phyloP scores from a whole-genome alignment of 2,329 filamentous ascomycete genomes.

The Arthrobotrys iridis region DNA sequence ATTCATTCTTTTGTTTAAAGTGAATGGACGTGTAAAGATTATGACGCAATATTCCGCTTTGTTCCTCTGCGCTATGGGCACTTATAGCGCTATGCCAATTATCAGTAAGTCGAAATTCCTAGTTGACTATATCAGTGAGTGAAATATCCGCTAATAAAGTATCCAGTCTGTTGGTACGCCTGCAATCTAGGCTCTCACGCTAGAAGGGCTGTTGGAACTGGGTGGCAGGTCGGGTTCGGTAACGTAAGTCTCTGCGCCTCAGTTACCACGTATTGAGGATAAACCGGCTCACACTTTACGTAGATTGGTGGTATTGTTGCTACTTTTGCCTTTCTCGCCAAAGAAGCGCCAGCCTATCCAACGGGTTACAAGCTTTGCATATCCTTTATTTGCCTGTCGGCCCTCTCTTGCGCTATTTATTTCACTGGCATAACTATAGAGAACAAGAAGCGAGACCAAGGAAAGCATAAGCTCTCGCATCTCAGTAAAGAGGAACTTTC shows the following conservation, averaged over 20 bases:
- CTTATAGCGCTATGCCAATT: conserved; percentile 89
- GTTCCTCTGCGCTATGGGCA: conserved; percentile 81
- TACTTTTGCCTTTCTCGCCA: conserved; percentile 74
- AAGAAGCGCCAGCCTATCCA: conserved; percentile 74
- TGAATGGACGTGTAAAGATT: conserved; percentile 71
- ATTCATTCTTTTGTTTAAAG: conserved; percentile 76
- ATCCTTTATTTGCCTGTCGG: conserved; percentile 75
- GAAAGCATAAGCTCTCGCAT: conserved; percentile 62
- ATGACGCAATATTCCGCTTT: conserved; percentile 79
- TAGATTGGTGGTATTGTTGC: conserved; percentile 78
- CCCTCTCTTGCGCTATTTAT: conserved; percentile 71
- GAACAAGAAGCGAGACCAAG: conserved; percentile 70
- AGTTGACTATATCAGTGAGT: neutral
- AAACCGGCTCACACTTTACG: neutral
- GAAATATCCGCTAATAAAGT: conserved; percentile 42
- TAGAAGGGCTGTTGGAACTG: conserved; percentile 74
- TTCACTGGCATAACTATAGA: conserved; percentile 68
- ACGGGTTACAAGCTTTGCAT: conserved; percentile 82
- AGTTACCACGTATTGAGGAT: neutral
- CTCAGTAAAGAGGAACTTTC: conserved; percentile 69
- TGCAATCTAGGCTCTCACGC: conserved; percentile 81
- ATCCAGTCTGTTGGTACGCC: conserved; percentile 77
- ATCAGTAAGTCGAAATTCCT: conserved; percentile 63
- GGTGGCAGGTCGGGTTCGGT: conserved; percentile 81
- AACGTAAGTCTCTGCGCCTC: conserved; percentile 63